Evolutionary conservation across 257 asterid genomes (phyloP), one percentile per base, ranked within the genome.

Genomic region (Penstemon barbatus): DNA sequence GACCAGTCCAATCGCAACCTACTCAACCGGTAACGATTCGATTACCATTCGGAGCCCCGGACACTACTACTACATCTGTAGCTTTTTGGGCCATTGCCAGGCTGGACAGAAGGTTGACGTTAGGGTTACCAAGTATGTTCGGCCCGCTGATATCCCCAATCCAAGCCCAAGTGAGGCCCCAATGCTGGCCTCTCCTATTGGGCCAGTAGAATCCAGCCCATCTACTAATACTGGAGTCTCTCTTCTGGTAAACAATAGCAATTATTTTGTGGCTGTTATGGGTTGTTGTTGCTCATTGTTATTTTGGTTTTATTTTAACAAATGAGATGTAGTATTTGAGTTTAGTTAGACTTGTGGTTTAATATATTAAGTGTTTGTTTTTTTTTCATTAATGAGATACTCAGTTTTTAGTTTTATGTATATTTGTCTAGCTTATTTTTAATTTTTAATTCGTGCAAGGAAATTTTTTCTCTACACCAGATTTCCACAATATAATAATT

Each of bases 61-160:
- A 6, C 96, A 88, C 61, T 86, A 77, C 75, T 86, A 75, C 79
- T 88, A 61, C 70, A 77, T 81, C 0, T 86, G 96, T 5, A 91
- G 96, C 6, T 81, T 75, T 15, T 80, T 80, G 46, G 93, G 87
- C 72, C 96, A 88, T 57, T 88, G 96, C 70, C 75, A 69, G 65
- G 83, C 86, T 1, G 89, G 89, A 0, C 93, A 86, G 79, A 86
- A 86, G 68, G 77, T 88, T 3, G 91, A 88, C 56, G 64, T 84
- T 12, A 73, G 89, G 74, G 96, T 82, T 33, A 81, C 74, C 7
- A 72, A 50, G 65, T 8, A 68, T 48, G 8, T 4, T 44, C 33
- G 42, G 63, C 60, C 77, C 38, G 49, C 25, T n/a, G 8, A n/a
- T 6, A 37, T 12, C 36, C 79, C 82, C n/a, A 53, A 40, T 51